phyloP scores from a whole-genome alignment of 2,329 filamentous ascomycete genomes.

The Beauveria scarabaeidicola region DNA sequence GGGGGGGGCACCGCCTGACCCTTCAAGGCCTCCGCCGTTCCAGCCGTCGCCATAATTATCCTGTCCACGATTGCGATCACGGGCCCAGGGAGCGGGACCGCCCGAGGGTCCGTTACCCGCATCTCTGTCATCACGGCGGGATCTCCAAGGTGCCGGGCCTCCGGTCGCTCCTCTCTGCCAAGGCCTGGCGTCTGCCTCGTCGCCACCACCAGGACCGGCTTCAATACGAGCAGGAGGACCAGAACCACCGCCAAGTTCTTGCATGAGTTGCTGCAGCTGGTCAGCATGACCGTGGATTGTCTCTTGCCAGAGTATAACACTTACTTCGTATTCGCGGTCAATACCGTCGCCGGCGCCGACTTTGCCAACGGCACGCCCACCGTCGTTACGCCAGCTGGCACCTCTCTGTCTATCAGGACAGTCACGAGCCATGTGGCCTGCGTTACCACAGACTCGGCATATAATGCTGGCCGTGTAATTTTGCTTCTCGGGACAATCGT shows the following conservation, averaged over 20 bases:
- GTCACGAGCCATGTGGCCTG: slow-evolving; percentile 95
- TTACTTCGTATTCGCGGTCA: slow-evolving; percentile 89
- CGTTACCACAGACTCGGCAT: slow-evolving; percentile 94
- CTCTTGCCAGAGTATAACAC: slow-evolving; percentile 21
- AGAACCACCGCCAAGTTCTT: slow-evolving; percentile 79
- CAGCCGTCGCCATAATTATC: slow-evolving; percentile 26
- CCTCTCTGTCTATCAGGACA: slow-evolving; percentile 92
- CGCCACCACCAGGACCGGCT: slow-evolving; percentile 59
- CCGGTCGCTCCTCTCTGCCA: slow-evolving; percentile 85
- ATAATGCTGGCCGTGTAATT: slow-evolving; percentile 99
- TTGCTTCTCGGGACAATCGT: slow-evolving; percentile 93
- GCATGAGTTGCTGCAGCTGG: slow-evolving; percentile 80
- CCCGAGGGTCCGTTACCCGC: slow-evolving; percentile 32
- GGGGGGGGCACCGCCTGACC: slow-evolving; percentile 22
- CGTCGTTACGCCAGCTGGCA: slow-evolving; percentile 78
- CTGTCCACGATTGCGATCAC: slow-evolving; percentile 47
- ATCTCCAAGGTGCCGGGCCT: slow-evolving; percentile 73
- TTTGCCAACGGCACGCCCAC: slow-evolving; percentile 49
- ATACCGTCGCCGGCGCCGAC: slow-evolving; percentile 75
- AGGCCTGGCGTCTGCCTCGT: slow-evolving; percentile 61
- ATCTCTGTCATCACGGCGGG: slow-evolving; percentile 42
- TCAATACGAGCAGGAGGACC: slow-evolving; percentile 74
- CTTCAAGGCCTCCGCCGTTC: slow-evolving; percentile 20
- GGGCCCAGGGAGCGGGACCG: slow-evolving; percentile 51
- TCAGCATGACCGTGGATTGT: neutral